Evolutionary conservation across 441 rosid genomes (phyloP), one percentile per base, ranked within the genome.

Genomic region (Kokia cookei): DNA sequence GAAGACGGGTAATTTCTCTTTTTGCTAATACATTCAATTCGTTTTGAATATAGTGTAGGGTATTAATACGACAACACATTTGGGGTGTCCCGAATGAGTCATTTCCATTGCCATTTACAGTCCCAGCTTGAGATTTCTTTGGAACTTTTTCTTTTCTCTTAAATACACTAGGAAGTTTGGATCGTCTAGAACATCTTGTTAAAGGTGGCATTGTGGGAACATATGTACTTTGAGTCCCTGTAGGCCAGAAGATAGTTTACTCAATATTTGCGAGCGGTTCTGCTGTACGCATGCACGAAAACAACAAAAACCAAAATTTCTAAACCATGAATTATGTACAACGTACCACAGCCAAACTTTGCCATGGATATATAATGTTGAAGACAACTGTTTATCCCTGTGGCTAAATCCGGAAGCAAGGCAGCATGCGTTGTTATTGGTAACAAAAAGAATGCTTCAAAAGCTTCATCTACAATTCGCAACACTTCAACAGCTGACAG

Each of bases 391-490:
- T 90, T 90, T 8, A 90, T 86, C 7, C 90, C 93, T 0, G 61
- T 81, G 0, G 87, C 84, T 40, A 90, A 79, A 69, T 87, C 90
- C 3, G 90, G 90, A 58, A 90, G 93, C 85, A 90, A 79, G 29
- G 73, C 84, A 58, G 84, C 77, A 82, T 88, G 92, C 77, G 82
- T 17, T 13, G 86, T 84, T 73, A 90, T 87, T 12, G 95, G 95
- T 76, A 90, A 75, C 73, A 89, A 83, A 77, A 90, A 88, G 83
- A 88, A 90, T 4, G 91, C 95, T 78, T 90, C 95, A 81, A 86
- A 61, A 26, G 93, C 89, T 81, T 90, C 93, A 78, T 90, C 95
- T 61, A 87, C 82, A 63, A 77, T 84, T 75, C 91, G 83, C 57
- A 90, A 75, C 48, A 89, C 91, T 82, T 90, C 95, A 60, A 89